A percentile compares a stretch with the other conserved stretches of the same genome.
phyloP scores from a whole-genome alignment of 2,329 filamentous ascomycete genomes.

The Fusarium continuum region DNA sequence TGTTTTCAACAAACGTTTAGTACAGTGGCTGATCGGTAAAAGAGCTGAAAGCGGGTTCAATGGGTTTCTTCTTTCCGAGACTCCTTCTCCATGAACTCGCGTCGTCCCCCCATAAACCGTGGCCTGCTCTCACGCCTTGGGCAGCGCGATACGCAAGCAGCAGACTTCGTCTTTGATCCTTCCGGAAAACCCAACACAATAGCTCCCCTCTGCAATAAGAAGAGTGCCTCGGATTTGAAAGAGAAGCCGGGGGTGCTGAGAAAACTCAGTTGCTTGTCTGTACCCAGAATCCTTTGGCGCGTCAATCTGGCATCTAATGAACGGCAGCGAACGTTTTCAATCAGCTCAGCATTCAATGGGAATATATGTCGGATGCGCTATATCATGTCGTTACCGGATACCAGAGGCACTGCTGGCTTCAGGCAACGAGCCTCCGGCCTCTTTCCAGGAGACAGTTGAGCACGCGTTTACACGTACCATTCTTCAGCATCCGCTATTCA shows the following conservation, averaged over 20 bases:
- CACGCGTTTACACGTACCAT: slow-evolving; percentile 1
- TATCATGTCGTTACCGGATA: slow-evolving; percentile 17
- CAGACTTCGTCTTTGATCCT: no score
- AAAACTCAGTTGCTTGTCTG: slow-evolving; percentile 21
- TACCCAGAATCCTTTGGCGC: not conserved
- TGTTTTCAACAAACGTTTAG: no score
- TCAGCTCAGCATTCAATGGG: not conserved
- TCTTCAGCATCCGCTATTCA: slow-evolving; percentile 3
- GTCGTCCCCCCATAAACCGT: no score
- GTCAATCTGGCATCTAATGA: not conserved
- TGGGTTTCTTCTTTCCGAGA: no score
- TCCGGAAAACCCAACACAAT: no score
- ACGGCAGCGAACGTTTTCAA: slow-evolving; percentile 1
- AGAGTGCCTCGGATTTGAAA: not conserved
- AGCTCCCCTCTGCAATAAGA: not conserved
- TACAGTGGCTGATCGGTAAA: no score
- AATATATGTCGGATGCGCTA: not conserved
- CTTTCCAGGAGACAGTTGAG: not conserved
- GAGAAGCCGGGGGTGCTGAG: not conserved
- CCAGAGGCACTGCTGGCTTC: not conserved
- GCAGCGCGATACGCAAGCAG: no score
- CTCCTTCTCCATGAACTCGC: no score
- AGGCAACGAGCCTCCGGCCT: rapidly evolving
- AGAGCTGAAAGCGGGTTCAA: no score
- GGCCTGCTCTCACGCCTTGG: no score